phyloP scores from a whole-genome alignment of 352 stramenopile species.

The Phytophthora sp. region DNA sequence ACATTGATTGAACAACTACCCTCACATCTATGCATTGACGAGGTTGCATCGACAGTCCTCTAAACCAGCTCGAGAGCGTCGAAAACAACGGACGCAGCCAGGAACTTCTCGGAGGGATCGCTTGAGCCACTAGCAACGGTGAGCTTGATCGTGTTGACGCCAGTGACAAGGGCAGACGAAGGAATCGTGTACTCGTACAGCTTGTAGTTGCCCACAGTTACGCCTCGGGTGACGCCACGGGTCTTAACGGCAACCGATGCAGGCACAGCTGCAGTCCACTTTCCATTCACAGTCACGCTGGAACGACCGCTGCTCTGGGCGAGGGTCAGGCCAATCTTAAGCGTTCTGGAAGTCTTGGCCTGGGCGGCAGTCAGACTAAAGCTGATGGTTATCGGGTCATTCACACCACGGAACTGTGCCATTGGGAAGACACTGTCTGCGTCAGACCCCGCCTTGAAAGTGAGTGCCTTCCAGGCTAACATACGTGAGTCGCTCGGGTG shows the following conservation, averaged over 20 bases:
- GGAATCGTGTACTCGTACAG: slow-evolving; percentile 60
- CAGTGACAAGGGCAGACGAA: slow-evolving; percentile 31
- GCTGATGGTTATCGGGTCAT: slow-evolving; percentile 43
- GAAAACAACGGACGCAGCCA: slow-evolving; percentile 53
- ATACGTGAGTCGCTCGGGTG: slow-evolving; percentile 58
- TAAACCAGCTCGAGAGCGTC: slow-evolving; percentile 53
- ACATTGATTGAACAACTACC: no score
- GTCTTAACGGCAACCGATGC: slow-evolving; percentile 50
- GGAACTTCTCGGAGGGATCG: slow-evolving; percentile 47
- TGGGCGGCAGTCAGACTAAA: slow-evolving; percentile 40
- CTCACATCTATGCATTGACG: no score
- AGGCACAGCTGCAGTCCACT: slow-evolving; percentile 36
- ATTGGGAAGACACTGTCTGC: slow-evolving; percentile 38
- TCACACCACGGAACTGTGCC: slow-evolving; percentile 53
- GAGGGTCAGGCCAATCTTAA: slow-evolving; percentile 52
- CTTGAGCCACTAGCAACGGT: slow-evolving; percentile 45
- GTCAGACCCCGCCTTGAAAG: slow-evolving; percentile 31
- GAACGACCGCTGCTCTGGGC: slow-evolving; percentile 45
- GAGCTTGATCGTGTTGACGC: slow-evolving; percentile 42
- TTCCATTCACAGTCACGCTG: slow-evolving; percentile 45
- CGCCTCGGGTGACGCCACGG: slow-evolving; percentile 51
- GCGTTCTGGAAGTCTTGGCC: slow-evolving; percentile 22
- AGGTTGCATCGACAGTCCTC: no score
- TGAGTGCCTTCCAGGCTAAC: slow-evolving; percentile 28
- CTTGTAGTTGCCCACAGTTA: slow-evolving; percentile 56